A percentile compares a stretch with the other conserved stretches of the same genome.
Evolutionary conservation across 2,329 filamentous ascomycete species (phyloP).

Genomic region (Beauveria bassiana): DNA sequence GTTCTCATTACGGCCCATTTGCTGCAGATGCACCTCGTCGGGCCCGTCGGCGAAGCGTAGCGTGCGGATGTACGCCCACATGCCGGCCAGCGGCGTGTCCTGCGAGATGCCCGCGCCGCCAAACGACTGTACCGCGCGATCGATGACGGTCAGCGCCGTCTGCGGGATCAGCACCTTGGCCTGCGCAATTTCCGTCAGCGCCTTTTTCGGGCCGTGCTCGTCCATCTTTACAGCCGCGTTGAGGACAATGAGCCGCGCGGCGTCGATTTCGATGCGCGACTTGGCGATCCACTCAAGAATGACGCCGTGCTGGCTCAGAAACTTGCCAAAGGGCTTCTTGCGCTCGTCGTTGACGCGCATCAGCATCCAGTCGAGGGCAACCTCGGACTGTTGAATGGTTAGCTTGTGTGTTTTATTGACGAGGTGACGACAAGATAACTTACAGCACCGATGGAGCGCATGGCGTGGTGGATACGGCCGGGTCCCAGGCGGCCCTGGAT

Average conservation of each 20-base stretch:
- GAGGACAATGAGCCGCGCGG: constrained; percentile 79
- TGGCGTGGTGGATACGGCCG: constrained; percentile 94
- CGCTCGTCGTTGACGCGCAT: constrained; percentile 85
- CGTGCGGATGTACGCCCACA: constrained; percentile 76
- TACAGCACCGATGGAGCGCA: constrained; percentile 84
- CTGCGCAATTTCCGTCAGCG: constrained; percentile 87
- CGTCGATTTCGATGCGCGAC: constrained; percentile 88
- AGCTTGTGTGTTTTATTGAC: neutral
- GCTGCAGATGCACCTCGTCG: constrained; percentile 86
- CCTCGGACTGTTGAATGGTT: constrained; percentile 54
- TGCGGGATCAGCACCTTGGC: constrained; percentile 88
- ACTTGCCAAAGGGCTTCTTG: constrained; percentile 88
- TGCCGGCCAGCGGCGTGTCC: constrained; percentile 81
- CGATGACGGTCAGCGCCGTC: constrained; percentile 78
- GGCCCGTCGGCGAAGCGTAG: constrained; percentile 86
- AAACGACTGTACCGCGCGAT: constrained; percentile 88
- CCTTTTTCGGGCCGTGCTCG: constrained; percentile 76
- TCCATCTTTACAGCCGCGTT: constrained; percentile 97
- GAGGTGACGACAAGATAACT: constrained; percentile 20
- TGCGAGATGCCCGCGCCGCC: constrained; percentile 87
- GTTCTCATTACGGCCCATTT: constrained; percentile 76
- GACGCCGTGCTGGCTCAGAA: constrained; percentile 80
- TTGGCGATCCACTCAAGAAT: constrained; percentile 93
- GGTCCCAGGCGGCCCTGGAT: constrained; percentile 95
- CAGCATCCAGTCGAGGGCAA: constrained; percentile 89